Percentiles rank a stretch among this genome's conserved stretches.
Conservation (phyloP, 129 eudicot species). For the Flaveria trinervia region DNA sequence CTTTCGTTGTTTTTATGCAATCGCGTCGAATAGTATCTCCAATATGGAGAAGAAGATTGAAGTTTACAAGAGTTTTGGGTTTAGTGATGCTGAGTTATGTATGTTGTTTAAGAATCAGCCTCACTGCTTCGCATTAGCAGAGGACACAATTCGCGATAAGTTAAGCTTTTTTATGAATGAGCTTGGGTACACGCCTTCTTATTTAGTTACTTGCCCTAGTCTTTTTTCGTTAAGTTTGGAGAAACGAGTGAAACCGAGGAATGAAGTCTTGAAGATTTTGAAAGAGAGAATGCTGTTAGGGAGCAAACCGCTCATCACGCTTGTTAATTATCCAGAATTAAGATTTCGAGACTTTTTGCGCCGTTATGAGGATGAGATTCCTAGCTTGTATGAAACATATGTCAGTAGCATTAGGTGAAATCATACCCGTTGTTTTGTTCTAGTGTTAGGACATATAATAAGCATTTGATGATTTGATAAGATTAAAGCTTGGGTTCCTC, state of each 20-base stretch:
- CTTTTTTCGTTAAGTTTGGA: conserved; percentile 45
- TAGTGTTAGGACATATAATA: neutral
- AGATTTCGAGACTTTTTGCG: conserved; percentile 33
- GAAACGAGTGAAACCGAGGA: conserved; percentile 52
- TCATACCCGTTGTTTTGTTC: conserved; percentile 4
- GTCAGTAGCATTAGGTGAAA: conserved; percentile 23
- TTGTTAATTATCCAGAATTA: conserved; percentile 29
- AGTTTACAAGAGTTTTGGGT: conserved; percentile 43
- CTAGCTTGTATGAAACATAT: conserved; percentile 39
- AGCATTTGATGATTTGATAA: conserved; percentile 3
- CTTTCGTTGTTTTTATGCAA: conserved; percentile 38
- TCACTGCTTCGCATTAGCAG: conserved; percentile 24
- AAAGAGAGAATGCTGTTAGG: conserved; percentile 33
- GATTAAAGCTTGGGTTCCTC: conserved; percentile 7
- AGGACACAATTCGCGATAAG: conserved; percentile 30
- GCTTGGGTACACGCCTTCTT: conserved; percentile 34
- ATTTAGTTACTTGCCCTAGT: conserved; percentile 33
- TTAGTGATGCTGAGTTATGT: conserved; percentile 30
- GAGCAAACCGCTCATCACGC: conserved; percentile 29
- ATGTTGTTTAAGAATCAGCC: conserved; percentile 36
- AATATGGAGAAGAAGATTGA: conserved; percentile 39
- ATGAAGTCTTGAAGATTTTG: conserved; percentile 40
- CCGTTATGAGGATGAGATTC: conserved; percentile 33
- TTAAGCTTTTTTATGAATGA: conserved; percentile 39
- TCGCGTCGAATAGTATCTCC: conserved; percentile 26